These are phyloP conservation scores for Coemansia asiatica DNA, from an alignment of 192 early-diverging fungal species.

Conservation along the genomic window DNA sequence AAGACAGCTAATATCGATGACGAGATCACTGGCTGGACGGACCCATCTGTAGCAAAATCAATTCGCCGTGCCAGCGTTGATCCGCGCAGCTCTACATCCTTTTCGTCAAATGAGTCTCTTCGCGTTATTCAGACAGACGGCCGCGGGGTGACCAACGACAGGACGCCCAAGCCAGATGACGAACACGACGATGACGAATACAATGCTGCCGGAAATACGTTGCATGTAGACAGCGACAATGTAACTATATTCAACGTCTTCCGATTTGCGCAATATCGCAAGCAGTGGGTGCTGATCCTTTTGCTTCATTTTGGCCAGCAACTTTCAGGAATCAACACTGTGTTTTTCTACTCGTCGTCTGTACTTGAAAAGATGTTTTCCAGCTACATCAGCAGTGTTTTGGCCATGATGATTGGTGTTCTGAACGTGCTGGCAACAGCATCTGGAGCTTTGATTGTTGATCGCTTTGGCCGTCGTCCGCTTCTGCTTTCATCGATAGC, in stretches of 20 bases:
- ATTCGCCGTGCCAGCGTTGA: background rate
- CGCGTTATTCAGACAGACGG: background rate
- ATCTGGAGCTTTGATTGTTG: slow-evolving; percentile 71
- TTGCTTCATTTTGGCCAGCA: slow-evolving; percentile 81
- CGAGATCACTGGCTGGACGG: slow-evolving; percentile 37
- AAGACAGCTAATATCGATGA: slow-evolving; percentile 35
- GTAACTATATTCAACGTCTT: slow-evolving; percentile 54
- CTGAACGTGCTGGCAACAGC: slow-evolving; percentile 78
- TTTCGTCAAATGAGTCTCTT: background rate
- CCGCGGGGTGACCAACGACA: background rate
- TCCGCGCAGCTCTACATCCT: background rate
- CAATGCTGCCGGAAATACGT: background rate
- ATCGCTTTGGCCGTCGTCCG: slow-evolving; percentile 72
- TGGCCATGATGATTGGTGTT: slow-evolving; percentile 76
- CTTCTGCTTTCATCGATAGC: slow-evolving; percentile 69
- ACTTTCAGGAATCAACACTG: slow-evolving; percentile 92
- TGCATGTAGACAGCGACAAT: slow-evolving; percentile 11
- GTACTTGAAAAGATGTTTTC: slow-evolving; percentile 70
- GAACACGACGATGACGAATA: slow-evolving; percentile 1
- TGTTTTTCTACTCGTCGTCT: slow-evolving; percentile 82
- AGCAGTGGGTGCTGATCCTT: slow-evolving; percentile 66
- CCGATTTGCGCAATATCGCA: slow-evolving; percentile 58
- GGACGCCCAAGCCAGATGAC: slow-evolving; percentile 10
- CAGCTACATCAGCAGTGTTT: slow-evolving; percentile 60
- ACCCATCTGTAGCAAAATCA: background rate